Evolutionary conservation across 2,329 filamentous ascomycete genomes (phyloP), one percentile per base, ranked within the genome.

Genomic region (Aspergillus sp.): DNA sequence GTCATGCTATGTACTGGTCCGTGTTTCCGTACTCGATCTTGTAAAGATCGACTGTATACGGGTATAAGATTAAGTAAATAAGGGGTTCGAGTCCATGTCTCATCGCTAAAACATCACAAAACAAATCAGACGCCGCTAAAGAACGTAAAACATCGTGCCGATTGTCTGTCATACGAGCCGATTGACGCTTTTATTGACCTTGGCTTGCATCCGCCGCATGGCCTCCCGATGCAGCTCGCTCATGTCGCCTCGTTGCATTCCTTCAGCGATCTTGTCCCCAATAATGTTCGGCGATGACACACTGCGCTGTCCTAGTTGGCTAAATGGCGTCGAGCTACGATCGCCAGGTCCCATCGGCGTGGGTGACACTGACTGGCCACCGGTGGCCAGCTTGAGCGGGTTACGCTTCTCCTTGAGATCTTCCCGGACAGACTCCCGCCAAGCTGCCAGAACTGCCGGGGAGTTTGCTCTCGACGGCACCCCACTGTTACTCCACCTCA

Each of bases 191-290:
- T 69, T 73, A 61, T 83, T 84, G 0, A 82, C 84, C 49, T 77
- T 74, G 14, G 81, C 80, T 70, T 96, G 92, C 87, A 97, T 89
- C 71, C 82, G 87, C 62, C 89, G 82, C 84, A 97, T 83, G 1
- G 89, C 90, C 62, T 93, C 88, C 19, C 89, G 83, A 72, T 97
- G 93, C 21, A 87, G 82, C 46, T 90, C 88, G 52, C 90, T 79
- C 79, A 96, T 84, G 62, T 89, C 85, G 0, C 88, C 87, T 15
- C 84, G 86, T 54, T 90, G 82, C 89, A 96, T 95, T 63, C 85
- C 82, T 71, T 88, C 85, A 63, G 91, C 89, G 66, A 91, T 86
- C 39, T 82, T 81, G 50, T 83, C 83, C 14, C 90, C 86, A 6
- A 52, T 15, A 17, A 81, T 79, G 54, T 83, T 79, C 62, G 85